phyloP scores from a whole-genome alignment of 257 asterid species.

The Coffea eugenioides region DNA sequence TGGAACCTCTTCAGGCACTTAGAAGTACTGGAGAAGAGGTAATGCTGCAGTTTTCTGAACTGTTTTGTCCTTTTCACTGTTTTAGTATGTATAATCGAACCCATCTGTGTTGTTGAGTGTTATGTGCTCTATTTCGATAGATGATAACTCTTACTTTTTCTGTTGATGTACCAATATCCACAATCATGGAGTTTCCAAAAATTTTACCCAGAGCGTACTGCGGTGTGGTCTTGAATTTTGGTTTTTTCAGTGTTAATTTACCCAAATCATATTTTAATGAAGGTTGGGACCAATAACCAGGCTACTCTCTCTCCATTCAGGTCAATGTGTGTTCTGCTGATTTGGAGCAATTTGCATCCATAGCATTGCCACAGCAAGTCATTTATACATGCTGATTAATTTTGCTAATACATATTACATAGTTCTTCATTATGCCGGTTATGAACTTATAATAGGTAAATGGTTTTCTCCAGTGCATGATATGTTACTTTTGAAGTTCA shows the following conservation, averaged over 20 bases:
- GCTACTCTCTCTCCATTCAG: neutral
- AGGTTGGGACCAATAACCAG: neutral
- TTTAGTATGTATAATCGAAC: neutral
- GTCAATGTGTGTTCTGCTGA: neutral
- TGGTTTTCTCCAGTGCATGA: neutral
- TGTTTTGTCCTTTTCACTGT: neutral
- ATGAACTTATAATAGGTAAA: no score
- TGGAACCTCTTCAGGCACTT: conserved; percentile 96
- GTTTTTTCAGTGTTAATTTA: neutral
- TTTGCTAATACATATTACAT: neutral
- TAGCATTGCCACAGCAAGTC: neutral
- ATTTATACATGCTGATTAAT: neutral
- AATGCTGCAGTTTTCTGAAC: conserved; percentile 8
- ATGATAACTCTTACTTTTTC: neutral
- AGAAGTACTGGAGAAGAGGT: conserved; percentile 50
- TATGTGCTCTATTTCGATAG: neutral
- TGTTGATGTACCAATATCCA: neutral
- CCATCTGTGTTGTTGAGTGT: neutral
- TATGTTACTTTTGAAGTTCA: neutral
- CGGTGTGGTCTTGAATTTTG: neutral
- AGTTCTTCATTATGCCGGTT: neutral
- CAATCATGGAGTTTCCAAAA: neutral
- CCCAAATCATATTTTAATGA: neutral
- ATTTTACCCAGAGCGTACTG: neutral
- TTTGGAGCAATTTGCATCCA: neutral